A percentile compares a stretch with the other conserved stretches of the same genome.
Conservation (phyloP, 345 rosid species). For the Salix udensis region DNA sequence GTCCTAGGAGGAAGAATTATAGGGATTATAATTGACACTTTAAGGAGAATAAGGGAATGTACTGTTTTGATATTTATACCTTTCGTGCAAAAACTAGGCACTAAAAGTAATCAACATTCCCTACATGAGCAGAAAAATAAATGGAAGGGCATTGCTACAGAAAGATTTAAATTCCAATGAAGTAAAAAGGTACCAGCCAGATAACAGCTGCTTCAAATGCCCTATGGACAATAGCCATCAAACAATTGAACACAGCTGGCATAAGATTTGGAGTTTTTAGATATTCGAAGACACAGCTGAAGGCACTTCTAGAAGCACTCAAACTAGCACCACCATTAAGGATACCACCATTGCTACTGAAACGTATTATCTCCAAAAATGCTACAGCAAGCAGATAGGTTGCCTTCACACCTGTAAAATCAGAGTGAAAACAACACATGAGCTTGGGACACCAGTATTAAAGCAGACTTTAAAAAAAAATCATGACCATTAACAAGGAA, state of each 20-base stretch:
- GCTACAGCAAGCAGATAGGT: conserved; percentile 99
- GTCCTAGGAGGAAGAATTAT: background rate
- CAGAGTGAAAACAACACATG: conserved; percentile 12
- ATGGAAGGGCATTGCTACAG: background rate
- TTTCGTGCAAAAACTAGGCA: background rate
- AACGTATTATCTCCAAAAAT: conserved; percentile 88
- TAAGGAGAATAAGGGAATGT: background rate
- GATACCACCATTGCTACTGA: conserved; percentile 96
- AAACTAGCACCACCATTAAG: conserved; percentile 70
- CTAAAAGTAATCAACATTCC: background rate
- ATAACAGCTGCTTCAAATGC: conserved; percentile 86
- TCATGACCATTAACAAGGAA: conserved; percentile 1
- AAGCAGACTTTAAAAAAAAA: background rate
- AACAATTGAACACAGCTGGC: conserved; percentile 90
- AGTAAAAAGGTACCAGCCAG: conserved; percentile 69
- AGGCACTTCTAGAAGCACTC: conserved; percentile 88
- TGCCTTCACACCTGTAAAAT: conserved; percentile 80
- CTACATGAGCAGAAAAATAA: conserved; percentile 1
- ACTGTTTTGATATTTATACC: background rate
- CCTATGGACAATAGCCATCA: conserved; percentile 84
- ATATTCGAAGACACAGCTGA: conserved; percentile 93
- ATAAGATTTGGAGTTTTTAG: conserved; percentile 86
- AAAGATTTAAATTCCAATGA: background rate
- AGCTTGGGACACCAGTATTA: background rate
- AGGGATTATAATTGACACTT: background rate